phyloP scores from a whole-genome alignment of 106 monocot genomes.

The Hemerocallis citrina region DNA sequence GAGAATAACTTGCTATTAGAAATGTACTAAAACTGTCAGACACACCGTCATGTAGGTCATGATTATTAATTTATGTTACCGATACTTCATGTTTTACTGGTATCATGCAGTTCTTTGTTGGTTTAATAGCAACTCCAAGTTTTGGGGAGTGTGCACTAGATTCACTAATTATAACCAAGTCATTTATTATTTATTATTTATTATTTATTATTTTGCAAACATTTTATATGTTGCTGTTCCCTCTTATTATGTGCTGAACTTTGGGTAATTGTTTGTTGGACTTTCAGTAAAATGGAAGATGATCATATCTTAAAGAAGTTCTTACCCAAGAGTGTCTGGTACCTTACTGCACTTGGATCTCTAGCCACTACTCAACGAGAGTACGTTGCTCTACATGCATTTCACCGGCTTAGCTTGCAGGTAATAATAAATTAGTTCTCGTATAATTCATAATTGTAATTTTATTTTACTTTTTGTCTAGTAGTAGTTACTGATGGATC shows the following conservation, averaged over 20 bases:
- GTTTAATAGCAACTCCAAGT: not conserved
- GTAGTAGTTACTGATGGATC: not conserved
- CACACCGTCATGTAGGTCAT: not conserved
- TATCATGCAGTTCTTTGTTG: not conserved
- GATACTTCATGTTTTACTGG: not conserved
- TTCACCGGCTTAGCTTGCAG: conserved; percentile 84
- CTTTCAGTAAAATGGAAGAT: conserved; percentile 50
- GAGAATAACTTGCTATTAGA: too few species aligned
- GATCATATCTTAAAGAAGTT: conserved; percentile 72
- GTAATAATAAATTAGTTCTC: conserved; percentile 22
- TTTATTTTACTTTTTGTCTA: not conserved
- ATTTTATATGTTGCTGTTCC: not conserved
- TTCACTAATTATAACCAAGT: too few species aligned
- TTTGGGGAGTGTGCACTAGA: too few species aligned
- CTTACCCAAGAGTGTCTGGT: conserved; percentile 71
- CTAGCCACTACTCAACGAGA: conserved; percentile 94
- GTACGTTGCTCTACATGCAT: conserved; percentile 85
- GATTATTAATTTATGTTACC: not conserved
- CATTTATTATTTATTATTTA: not conserved
- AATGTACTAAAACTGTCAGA: not conserved
- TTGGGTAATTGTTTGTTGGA: not conserved
- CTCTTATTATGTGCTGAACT: not conserved
- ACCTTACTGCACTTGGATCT: conserved; percentile 84
- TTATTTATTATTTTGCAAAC: not conserved
- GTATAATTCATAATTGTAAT: not conserved